These are phyloP conservation scores for Aureobasidium musti DNA, from an alignment of 2,329 filamentous ascomycete species.

Conservation along the genomic window DNA sequence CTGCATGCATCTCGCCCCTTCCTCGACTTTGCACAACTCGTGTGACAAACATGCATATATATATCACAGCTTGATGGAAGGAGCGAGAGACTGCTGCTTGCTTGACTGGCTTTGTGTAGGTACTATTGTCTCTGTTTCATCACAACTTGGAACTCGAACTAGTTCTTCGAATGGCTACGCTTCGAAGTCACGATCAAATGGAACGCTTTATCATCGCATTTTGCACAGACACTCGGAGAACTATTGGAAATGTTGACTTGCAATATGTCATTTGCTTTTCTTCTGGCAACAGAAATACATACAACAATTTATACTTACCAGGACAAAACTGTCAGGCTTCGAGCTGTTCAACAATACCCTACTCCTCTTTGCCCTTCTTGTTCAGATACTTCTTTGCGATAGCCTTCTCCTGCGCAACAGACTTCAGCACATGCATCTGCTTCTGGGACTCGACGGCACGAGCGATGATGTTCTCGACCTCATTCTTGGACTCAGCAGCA, in stretches of 20 bases:
- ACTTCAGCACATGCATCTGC: neutral
- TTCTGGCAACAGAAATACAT: neutral
- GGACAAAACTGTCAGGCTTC: neutral
- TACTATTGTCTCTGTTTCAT: rapidly evolving
- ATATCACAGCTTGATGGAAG: neutral
- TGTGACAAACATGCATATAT: neutral
- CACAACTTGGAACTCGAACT: neutral
- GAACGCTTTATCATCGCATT: neutral
- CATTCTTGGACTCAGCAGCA: neutral
- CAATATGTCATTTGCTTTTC: neutral
- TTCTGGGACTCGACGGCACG: neutral
- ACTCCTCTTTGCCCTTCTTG: neutral
- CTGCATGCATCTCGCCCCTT: neutral
- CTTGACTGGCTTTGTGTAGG: neutral
- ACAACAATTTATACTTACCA: neutral
- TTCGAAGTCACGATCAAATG: neutral
- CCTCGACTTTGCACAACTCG: neutral
- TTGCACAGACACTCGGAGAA: neutral
- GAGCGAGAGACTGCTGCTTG: neutral
- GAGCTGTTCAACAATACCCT: neutral
- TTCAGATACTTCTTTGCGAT: neutral
- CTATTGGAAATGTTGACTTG: neutral
- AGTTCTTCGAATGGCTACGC: neutral
- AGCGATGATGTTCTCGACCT: neutral
- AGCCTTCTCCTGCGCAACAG: neutral